phyloP scores from a whole-genome alignment of 2,329 filamentous ascomycete genomes.

The Ploettnerulaceae sp. region DNA sequence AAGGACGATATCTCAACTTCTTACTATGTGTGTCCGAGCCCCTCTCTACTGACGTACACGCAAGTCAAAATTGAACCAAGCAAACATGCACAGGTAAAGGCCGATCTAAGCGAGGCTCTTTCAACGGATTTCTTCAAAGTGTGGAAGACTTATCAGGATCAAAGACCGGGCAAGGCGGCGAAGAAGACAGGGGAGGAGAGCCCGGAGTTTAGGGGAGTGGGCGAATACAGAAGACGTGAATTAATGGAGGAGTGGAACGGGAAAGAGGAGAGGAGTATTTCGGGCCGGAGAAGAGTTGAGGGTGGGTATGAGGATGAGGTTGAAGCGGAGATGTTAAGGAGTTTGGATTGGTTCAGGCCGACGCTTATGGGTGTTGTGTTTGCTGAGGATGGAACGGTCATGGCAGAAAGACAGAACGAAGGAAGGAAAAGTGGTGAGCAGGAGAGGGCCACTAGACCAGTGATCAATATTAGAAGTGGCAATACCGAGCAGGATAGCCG shows the following conservation, averaged over 20 bases:
- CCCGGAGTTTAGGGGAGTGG: neutral
- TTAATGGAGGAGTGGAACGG: slow-evolving; percentile 6
- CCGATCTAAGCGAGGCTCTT: slow-evolving; percentile 1
- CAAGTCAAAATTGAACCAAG: neutral
- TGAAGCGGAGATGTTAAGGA: slow-evolving; percentile 3
- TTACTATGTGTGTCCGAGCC: too few species aligned
- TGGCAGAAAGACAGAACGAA: neutral
- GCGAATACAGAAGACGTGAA: neutral
- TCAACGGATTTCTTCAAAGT: slow-evolving; percentile 6
- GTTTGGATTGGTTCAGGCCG: slow-evolving; percentile 2
- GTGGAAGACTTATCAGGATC: slow-evolving; percentile 4
- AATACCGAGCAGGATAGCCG: too few species aligned
- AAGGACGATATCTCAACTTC: too few species aligned
- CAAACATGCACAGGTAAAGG: neutral
- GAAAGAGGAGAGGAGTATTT: slow-evolving; percentile 10
- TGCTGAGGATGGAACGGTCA: neutral
- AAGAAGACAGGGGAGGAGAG: neutral
- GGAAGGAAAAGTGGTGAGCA: neutral
- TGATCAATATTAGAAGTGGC: too few species aligned
- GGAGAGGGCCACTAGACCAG: neutral
- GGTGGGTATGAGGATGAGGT: slow-evolving; percentile 10
- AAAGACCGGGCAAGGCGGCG: neutral
- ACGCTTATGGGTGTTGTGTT: neutral
- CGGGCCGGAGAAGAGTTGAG: neutral
- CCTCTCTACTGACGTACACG: too few species aligned